Percentiles rank a stretch among this genome's conserved stretches.
These are phyloP conservation scores for Cystoderma amianthinum DNA, from an alignment of 768 basidiomycete species.

Conservation along the genomic window DNA sequence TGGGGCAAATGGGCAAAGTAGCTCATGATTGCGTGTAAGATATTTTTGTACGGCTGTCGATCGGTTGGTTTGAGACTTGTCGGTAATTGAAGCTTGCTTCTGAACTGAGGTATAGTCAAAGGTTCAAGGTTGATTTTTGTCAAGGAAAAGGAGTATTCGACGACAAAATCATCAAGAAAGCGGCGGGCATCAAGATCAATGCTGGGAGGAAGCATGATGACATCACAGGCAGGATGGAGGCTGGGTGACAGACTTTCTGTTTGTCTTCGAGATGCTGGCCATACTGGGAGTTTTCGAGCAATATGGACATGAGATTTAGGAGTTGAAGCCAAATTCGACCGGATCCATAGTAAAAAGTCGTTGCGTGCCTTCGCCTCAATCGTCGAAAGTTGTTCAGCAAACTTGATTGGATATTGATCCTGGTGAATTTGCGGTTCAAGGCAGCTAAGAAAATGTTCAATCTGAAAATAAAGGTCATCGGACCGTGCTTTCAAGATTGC, in stretches of 20 bases:
- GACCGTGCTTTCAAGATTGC: neutral
- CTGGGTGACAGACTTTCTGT: neutral
- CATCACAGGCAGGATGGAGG: neutral
- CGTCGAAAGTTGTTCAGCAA: too few relatives aligned
- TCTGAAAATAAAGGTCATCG: neutral
- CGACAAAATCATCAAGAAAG: too few relatives aligned
- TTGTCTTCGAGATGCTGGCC: neutral
- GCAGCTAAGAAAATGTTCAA: neutral
- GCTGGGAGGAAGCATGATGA: neutral
- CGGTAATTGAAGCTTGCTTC: neutral
- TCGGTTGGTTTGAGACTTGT: neutral
- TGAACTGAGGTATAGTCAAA: neutral
- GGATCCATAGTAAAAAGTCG: too few relatives aligned
- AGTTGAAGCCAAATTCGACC: too few relatives aligned
- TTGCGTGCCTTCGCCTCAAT: too few relatives aligned
- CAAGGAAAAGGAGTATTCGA: neutral
- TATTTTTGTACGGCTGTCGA: neutral
- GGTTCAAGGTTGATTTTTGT: neutral
- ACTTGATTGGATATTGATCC: too few relatives aligned
- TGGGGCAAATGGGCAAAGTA: neutral
- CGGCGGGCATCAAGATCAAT: neutral
- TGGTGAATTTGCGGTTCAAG: too few relatives aligned
- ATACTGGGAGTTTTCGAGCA: neutral
- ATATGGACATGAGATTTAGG: neutral
- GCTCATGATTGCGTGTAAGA: neutral